A percentile compares a stretch with the other conserved stretches of the same genome.
Evolutionary conservation across 148 eudicot species (phyloP).

Genomic region (Tetragonia tetragonoides): DNA sequence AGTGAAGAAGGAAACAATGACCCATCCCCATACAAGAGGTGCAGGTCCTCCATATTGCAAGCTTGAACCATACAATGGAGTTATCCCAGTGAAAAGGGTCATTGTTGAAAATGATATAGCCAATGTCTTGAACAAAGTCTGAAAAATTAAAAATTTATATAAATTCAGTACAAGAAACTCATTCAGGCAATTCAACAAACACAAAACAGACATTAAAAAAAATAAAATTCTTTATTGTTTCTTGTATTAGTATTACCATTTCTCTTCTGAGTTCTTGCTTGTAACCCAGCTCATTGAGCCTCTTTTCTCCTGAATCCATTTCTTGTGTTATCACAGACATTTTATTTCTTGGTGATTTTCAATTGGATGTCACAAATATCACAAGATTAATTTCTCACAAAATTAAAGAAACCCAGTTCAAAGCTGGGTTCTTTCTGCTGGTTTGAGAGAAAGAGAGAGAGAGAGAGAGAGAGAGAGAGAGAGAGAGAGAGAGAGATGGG

Average conservation of each 20-base stretch:
- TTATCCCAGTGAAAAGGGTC: conserved; percentile 66
- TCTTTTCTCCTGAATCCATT: conserved; percentile 62
- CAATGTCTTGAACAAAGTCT: conserved; percentile 62
- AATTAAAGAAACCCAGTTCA: conserved; percentile 14
- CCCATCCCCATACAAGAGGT: conserved; percentile 71
- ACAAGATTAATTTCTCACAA: background rate
- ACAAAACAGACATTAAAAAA: background rate
- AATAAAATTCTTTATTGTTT: background rate
- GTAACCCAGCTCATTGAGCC: conserved; percentile 66
- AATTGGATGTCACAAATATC: conserved; percentile 1
- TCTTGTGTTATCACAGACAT: conserved; percentile 1
- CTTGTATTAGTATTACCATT: conserved; percentile 32
- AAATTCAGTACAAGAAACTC: background rate
- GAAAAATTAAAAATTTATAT: background rate
- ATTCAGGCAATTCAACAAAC: conserved; percentile 1
- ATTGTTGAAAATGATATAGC: conserved; percentile 69
- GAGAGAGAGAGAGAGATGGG: conserved; percentile 8
- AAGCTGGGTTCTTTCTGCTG: conserved; percentile 8
- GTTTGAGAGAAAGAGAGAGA: background rate
- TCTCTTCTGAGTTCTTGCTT: conserved; percentile 67
- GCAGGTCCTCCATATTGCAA: conserved; percentile 63
- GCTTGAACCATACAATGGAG: conserved; percentile 66
- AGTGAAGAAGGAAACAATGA: conserved; percentile 59
- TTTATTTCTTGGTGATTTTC: conserved; percentile 4
- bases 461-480: conserved; percentile 7